These are phyloP conservation scores for Jatropha podagrica DNA, from an alignment of 441 rosid genomes.

Conservation along the genomic window DNA sequence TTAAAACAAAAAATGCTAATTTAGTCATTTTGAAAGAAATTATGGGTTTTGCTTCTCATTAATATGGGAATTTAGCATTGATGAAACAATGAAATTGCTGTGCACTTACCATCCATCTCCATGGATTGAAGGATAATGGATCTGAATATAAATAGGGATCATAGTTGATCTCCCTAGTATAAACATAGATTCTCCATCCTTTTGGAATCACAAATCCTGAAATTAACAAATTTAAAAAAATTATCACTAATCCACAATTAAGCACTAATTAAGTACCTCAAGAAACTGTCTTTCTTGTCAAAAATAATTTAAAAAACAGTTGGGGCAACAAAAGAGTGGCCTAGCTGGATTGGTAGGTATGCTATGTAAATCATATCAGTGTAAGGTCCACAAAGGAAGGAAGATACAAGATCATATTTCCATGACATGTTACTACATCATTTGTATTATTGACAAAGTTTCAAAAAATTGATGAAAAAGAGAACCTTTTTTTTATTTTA, in stretches of 20 bases:
- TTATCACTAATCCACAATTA: no score
- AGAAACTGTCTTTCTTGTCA: conserved; percentile 23
- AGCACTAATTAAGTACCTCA: no score
- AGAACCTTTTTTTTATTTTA: neutral
- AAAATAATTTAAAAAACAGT: conserved; percentile 37
- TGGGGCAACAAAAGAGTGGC: conserved; percentile 36
- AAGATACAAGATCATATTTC: conserved; percentile 16
- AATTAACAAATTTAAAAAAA: neutral
- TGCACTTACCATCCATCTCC: conserved; percentile 83
- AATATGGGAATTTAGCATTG: no score
- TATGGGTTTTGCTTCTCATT: no score
- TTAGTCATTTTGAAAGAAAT: neutral
- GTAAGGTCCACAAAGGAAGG: conserved; percentile 43
- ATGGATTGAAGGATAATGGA: conserved; percentile 76
- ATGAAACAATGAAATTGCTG: neutral
- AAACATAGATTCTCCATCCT: conserved; percentile 95
- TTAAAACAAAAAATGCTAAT: neutral
- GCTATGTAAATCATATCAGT: conserved; percentile 43
- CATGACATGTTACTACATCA: conserved; percentile 10
- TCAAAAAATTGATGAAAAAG: conserved; percentile 21
- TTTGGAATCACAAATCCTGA: conserved; percentile 80
- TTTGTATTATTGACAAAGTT: neutral
- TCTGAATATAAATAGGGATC: conserved; percentile 66
- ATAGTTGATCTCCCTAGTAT: conserved; percentile 84
- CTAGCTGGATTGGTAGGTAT: conserved; percentile 53